Evolutionary conservation across 345 rosid genomes (phyloP).

Genomic region (Anastatica hierochuntica): DNA sequence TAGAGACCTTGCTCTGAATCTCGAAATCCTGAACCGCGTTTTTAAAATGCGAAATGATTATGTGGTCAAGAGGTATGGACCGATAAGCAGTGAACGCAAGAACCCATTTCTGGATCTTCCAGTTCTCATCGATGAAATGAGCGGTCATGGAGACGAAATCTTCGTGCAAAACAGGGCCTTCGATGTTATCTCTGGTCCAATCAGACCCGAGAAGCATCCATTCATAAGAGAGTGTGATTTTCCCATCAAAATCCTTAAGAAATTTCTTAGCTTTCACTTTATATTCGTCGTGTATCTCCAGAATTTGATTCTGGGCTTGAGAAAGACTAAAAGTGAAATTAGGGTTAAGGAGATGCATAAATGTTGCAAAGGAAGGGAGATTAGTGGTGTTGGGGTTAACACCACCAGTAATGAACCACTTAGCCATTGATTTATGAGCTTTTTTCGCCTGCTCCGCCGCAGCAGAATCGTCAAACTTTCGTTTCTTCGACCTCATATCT

Average conservation of each 20-base stretch:
- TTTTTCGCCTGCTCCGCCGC: not conserved
- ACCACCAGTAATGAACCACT: not conserved
- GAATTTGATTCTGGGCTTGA: not conserved
- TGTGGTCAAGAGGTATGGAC: not conserved
- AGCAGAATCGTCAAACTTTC: too few relatives aligned
- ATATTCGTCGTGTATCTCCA: not conserved
- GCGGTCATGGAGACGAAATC: conserved; percentile 11
- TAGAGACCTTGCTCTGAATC: conserved; percentile 8
- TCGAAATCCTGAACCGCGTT: conserved; percentile 9
- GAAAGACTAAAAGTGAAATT: not conserved
- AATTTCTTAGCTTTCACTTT: conserved; percentile 8
- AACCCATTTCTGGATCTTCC: conserved; percentile 9
- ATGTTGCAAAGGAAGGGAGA: not conserved
- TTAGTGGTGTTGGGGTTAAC: not conserved
- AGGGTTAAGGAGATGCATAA: not conserved
- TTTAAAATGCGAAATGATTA: not conserved
- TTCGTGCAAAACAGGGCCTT: conserved; percentile 1
- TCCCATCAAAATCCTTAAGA: conserved; percentile 10
- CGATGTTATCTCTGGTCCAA: not conserved
- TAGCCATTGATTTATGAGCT: not conserved
- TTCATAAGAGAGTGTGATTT: conserved; percentile 8
- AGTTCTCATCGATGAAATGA: conserved; percentile 22
- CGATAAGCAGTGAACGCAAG: not conserved
- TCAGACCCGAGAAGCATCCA: not conserved
- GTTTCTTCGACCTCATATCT: too few relatives aligned